These are phyloP conservation scores for Podaxis sp. DNA, from an alignment of 768 basidiomycete species.

Conservation along the genomic window DNA sequence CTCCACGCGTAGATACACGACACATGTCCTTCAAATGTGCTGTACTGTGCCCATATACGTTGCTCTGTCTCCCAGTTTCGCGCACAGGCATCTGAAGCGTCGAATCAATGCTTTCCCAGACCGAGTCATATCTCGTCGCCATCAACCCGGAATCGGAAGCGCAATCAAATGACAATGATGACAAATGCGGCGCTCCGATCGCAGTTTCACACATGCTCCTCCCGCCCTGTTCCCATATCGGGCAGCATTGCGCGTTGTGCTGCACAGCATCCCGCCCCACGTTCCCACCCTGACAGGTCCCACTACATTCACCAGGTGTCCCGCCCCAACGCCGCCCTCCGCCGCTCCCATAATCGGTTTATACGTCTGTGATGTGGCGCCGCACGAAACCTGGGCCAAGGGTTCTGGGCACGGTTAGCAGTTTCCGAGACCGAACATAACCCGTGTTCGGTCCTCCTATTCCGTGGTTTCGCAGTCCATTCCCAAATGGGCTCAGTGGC, in stretches of 20 bases:
- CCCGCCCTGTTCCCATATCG: conserved; percentile 4
- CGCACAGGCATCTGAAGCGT: not conserved
- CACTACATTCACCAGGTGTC: conserved; percentile 1
- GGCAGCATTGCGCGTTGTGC: not conserved
- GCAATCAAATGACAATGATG: not conserved
- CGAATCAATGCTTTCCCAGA: not conserved
- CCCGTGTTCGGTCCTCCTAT: not conserved
- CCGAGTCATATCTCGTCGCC: conserved; percentile 12
- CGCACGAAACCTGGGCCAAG: not conserved
- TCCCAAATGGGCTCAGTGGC: not conserved
- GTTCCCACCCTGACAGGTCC: not conserved
- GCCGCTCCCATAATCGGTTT: not conserved
- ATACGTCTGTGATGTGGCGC: not conserved
- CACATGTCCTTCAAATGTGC: not conserved
- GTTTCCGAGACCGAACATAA: not conserved
- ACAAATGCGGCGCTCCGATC: conserved; percentile 14
- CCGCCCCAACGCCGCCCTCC: conserved; percentile 5
- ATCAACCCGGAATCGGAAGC: not conserved
- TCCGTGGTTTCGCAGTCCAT: not conserved
- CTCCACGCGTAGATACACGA: not conserved
- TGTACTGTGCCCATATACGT: not conserved
- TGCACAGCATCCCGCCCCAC: conserved; percentile 3
- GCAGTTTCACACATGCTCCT: conserved; percentile 1
- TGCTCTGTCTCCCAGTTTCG: not conserved
- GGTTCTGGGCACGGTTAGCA: not conserved